A percentile compares a stretch with the other conserved stretches of the same genome.
Evolutionary conservation across 2,329 filamentous ascomycete species (phyloP).

Genomic region (Camillea tinctor): DNA sequence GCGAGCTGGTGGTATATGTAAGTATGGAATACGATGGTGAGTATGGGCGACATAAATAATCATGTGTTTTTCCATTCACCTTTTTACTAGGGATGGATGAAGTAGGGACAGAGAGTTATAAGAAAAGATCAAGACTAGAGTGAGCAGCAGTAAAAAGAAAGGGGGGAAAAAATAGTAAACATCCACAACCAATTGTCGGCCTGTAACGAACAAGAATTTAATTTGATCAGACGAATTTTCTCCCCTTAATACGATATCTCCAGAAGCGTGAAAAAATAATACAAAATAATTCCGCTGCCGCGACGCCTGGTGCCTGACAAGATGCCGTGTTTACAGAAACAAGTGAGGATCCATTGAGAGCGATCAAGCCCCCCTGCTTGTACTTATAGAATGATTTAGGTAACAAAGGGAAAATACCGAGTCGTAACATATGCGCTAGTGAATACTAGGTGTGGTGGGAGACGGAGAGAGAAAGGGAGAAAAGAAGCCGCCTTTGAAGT

Average conservation of each 20-base stretch:
- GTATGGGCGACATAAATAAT: no score
- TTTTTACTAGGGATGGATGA: no score
- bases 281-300: background rate
- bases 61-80: no score
- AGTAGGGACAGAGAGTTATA: background rate
- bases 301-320: background rate
- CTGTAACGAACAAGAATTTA: background rate
- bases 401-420: background rate
- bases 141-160: no score
- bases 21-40: no score
- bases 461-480: no score
- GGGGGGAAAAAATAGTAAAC: background rate
- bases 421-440: background rate
- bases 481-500: background rate
- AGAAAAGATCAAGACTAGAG: background rate
- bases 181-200: background rate
- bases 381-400: background rate
- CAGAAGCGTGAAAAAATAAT: background rate
- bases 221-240: background rate
- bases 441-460: background rate
- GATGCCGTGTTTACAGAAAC: background rate
- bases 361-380: background rate
- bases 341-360: background rate
- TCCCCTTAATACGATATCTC: no score
- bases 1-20: no score